phyloP scores from a whole-genome alignment of 768 basidiomycete species.

The Omphalotus guepiniiformis region DNA sequence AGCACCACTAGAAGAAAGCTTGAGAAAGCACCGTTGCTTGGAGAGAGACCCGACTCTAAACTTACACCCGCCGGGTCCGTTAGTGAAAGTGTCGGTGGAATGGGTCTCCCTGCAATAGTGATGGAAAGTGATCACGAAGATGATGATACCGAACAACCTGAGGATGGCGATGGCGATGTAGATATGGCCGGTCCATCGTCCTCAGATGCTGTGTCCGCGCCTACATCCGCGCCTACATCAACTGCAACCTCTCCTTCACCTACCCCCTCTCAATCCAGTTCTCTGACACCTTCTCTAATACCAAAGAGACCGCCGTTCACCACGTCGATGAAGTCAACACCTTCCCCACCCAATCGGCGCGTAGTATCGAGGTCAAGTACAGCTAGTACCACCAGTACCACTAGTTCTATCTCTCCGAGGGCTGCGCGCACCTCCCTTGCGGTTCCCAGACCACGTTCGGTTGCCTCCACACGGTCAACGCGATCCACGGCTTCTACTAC shows the following conservation, averaged over 20 bases:
- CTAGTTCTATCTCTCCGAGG: slow-evolving; percentile 5
- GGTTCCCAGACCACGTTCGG: not conserved
- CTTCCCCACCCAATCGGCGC: not conserved
- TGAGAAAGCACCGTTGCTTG: slow-evolving; percentile 7
- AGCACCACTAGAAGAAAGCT: slow-evolving; percentile 12
- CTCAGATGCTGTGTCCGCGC: not conserved
- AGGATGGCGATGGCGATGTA: slow-evolving; percentile 9
- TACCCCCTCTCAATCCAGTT: not conserved
- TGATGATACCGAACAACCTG: slow-evolving; percentile 7
- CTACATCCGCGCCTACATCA: not conserved
- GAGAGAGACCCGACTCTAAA: slow-evolving; percentile 68
- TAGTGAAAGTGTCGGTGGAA: not conserved
- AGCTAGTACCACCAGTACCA: slow-evolving; percentile 1
- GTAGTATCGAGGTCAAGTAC: not conserved
- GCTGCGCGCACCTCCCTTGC: not conserved
- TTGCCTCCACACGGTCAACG: slow-evolving; percentile 5
- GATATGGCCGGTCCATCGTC: slow-evolving; percentile 8
- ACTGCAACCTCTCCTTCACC: not conserved
- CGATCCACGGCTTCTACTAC: slow-evolving; percentile 3
- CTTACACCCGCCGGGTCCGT: slow-evolving; percentile 43
- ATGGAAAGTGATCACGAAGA: slow-evolving; percentile 1
- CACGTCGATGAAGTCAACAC: no score
- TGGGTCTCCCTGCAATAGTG: not conserved
- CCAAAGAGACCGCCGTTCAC: not conserved
- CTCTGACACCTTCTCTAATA: no score